Base-by-base conservation (phyloP, 768 basidiomycete genomes). In the Asterophora lycoperdoides region DNA sequence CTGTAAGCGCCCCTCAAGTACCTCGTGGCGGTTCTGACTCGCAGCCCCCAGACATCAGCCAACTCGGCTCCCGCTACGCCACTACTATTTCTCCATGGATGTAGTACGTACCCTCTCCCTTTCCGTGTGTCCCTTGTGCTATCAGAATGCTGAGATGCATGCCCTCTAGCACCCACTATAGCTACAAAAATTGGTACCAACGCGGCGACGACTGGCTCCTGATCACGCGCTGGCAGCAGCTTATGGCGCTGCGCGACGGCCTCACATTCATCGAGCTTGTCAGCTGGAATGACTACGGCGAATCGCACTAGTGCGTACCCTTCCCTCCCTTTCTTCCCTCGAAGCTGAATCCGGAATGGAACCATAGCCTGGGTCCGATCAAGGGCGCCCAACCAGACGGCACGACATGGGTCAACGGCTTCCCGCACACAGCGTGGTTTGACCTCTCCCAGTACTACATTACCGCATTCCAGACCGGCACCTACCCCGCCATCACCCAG, bases 241-340 rank as follows among this genome's bases (percentile, higher is more conserved):
- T 89, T 34, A 72, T 88, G 48, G 63, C 64, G 11, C 75, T 83
- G 70, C 75, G 86, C 15, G 70, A 78, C 58, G 53, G 68, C 10
- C 52, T 78, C 10, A 71, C 69, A 0, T 77, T 85, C 56, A 75
- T 84, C 33, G 84, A 89, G 68, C 76, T 89, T 67, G 68, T 81
- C 36, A 86, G 80, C 42, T 90, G 85, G 75, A 90, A 90, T 66
- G 84, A 89, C 61, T 89, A 74, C 54, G 86, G 86, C 55, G 88
- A 90, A 68, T 84, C 84, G 1, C 78, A 83, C 58, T 88, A 90
- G 75, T 77, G 57, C 41, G 71, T 56, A 14, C 20, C 9, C 8
- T 8, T n/a, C 19, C 20, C 20, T 32, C 30, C 13, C 30, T 13
- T 23, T 40, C 11, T n/a, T 14, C 13, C 17, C 3, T 18, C 3